Base-by-base conservation (phyloP, 768 basidiomycete genomes). In the Boletus bicolor region DNA sequence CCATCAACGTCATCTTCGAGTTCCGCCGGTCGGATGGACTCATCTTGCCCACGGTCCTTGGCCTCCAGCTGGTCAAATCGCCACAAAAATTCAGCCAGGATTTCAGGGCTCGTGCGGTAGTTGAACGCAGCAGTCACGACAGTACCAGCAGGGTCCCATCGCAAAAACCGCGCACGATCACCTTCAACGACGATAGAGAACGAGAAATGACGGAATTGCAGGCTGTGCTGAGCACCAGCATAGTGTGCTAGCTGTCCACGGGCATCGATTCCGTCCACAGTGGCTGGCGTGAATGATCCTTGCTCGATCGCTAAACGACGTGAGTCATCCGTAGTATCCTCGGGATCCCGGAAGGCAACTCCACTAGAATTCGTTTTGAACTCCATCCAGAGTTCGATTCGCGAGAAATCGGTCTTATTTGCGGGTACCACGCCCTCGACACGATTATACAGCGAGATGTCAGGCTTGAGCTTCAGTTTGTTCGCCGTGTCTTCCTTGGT, bases 181-280 rank as follows among this genome's bases (percentile, higher is more conserved):
- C 62, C 62, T 48, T 54, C 64, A 12, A 77, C 56, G 26, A 68
- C 50, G 12, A 73, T 30, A 3, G 63, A 64, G 59, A 77, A 76
- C 1, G 68, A 52, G 24, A 66, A 67, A 11, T 62, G 60, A 1
- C 75, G 71, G 50, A 70, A 69, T 47, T 76, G 73, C 9, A 49
- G 35, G 48, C 56, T 61, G 24, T 55, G 37, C 5, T 62, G 50
- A 34, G 67, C 64, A n/a, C 64, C 57, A 2, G 60, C 58, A 42
- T 70, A 72, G 19, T 59, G 49, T 2, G 61, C 58, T 11, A 74
- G 54, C 47, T 74, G 67, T 0, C 68, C 69, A 1, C 56, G 24
- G 2, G 9, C 14, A 7, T 30, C 2, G 5, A 5, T 32, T 10
- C 47, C 41, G 0, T 51, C 19, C 11, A 2, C 2, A 0, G 48